phyloP scores from a whole-genome alignment of 441 rosid genomes.

The Geranium incanum region DNA sequence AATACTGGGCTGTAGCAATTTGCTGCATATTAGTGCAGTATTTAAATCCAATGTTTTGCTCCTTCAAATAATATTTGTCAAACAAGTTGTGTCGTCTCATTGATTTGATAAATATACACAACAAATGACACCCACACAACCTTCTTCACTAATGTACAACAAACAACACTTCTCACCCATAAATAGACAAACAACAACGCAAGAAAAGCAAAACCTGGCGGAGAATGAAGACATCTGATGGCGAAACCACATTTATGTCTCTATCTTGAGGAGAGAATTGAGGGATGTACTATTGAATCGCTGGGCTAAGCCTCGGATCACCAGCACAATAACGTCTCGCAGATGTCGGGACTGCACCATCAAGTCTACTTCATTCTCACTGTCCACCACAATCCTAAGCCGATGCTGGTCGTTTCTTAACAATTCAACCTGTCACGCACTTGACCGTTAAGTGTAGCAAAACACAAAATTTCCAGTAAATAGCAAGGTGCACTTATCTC shows the following conservation, averaged over 20 bases:
- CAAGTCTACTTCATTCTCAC: conserved; percentile 76
- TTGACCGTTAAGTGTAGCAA: conserved; percentile 1
- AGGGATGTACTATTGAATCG: conserved; percentile 94
- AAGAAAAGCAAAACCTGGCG: not conserved
- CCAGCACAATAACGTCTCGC: conserved; percentile 72
- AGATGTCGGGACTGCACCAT: conserved; percentile 74
- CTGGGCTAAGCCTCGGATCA: conserved; percentile 88
- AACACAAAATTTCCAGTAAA: not conserved
- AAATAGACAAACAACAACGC: not conserved
- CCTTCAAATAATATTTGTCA: not conserved
- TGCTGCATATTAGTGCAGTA: not conserved
- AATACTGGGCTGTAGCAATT: not conserved
- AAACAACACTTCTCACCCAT: not conserved
- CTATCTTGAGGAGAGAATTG: conserved; percentile 86
- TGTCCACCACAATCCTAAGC: conserved; percentile 75
- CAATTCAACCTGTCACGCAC: conserved; percentile 55
- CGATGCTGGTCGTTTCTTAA: conserved; percentile 79
- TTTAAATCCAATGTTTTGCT: not conserved
- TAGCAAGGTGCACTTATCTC: not conserved
- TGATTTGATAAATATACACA: not conserved
- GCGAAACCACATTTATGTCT: conserved; percentile 29
- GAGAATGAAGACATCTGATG: not conserved
- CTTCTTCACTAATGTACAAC: not conserved
- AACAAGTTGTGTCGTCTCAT: not conserved
- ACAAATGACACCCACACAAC: conserved; percentile 7